Percentiles rank a stretch among this genome's conserved stretches.
Evolutionary conservation across 306 rosid genomes (phyloP).

Genomic region (Canavalia ensiformis): DNA sequence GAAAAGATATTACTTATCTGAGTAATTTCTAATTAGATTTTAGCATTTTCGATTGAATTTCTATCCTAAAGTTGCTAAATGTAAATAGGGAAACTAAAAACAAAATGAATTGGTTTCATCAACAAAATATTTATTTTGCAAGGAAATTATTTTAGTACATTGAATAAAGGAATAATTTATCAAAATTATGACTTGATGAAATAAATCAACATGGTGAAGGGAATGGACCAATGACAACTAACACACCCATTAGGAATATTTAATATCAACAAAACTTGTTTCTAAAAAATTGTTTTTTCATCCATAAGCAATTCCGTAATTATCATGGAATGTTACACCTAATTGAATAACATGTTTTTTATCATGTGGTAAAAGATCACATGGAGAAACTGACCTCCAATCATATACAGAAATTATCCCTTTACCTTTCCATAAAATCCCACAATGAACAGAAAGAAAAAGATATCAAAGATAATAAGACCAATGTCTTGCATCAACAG

Average conservation of each 20-base stretch:
- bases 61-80: slow-evolving; percentile 15
- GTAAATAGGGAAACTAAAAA: slow-evolving; percentile 40
- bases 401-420: slow-evolving; percentile 9
- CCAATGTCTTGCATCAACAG: not conserved
- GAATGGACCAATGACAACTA: slow-evolving; percentile 36
- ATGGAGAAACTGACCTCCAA: not conserved
- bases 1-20: slow-evolving; percentile 8
- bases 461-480: slow-evolving; percentile 9
- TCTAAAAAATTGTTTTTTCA: not conserved
- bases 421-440: not conserved
- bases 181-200: slow-evolving; percentile 31
- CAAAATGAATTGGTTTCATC: not conserved
- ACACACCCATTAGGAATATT: slow-evolving; percentile 17
- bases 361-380: no score
- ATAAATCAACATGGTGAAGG: slow-evolving; percentile 30
- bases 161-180: slow-evolving; percentile 32
- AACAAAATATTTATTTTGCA: not conserved
- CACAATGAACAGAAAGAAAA: slow-evolving; percentile 33
- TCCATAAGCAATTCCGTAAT: not conserved
- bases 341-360: not conserved
- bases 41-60: slow-evolving; percentile 4
- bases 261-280: slow-evolving; percentile 9
- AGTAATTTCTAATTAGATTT: slow-evolving; percentile 30
- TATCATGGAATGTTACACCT: slow-evolving; percentile 29
- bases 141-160: slow-evolving; percentile 22